Conservation (phyloP, 192 early-diverging fungal species). For the Haplosporangium gracile region DNA sequence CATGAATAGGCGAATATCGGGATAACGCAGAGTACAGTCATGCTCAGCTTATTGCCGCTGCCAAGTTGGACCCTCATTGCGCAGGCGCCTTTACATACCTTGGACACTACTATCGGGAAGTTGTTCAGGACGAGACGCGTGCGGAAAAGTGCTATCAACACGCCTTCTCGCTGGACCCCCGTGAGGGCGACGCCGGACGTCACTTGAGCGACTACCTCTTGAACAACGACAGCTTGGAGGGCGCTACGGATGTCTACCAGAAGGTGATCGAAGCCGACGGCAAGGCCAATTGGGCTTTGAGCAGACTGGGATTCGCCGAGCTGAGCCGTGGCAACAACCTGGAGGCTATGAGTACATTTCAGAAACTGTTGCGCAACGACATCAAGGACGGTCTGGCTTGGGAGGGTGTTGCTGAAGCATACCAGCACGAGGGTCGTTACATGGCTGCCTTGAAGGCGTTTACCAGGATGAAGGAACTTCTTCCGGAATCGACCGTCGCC, state of each 20-base stretch:
- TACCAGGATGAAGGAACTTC: constrained; percentile 75
- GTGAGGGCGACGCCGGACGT: constrained; percentile 76
- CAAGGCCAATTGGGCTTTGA: constrained; percentile 83
- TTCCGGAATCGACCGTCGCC: constrained; percentile 62
- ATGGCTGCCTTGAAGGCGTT: constrained; percentile 85
- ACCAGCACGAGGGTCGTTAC: constrained; percentile 77
- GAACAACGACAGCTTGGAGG: constrained; percentile 53
- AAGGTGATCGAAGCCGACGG: constrained; percentile 55
- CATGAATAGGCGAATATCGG: constrained; percentile 59
- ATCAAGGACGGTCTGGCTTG: constrained; percentile 73
- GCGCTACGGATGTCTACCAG: constrained; percentile 66
- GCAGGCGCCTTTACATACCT: constrained; percentile 81
- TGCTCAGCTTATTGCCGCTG: constrained; percentile 76
- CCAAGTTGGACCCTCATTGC: constrained; percentile 74
- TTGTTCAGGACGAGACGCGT: constrained; percentile 74
- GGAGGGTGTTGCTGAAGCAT: constrained; percentile 86
- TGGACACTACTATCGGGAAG: constrained; percentile 82
- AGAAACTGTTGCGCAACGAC: constrained; percentile 83
- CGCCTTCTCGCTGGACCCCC: constrained; percentile 77
- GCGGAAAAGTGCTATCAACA: constrained; percentile 88
- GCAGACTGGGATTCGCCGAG: constrained; percentile 78
- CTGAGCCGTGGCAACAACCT: constrained; percentile 66
- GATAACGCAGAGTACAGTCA: constrained; percentile 75
- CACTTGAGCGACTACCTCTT: constrained; percentile 75
- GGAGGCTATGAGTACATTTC: constrained; percentile 79